phyloP scores from a whole-genome alignment of 371 early-diverging fungal genomes.

The Homolaphlyctis polyrhiza region DNA sequence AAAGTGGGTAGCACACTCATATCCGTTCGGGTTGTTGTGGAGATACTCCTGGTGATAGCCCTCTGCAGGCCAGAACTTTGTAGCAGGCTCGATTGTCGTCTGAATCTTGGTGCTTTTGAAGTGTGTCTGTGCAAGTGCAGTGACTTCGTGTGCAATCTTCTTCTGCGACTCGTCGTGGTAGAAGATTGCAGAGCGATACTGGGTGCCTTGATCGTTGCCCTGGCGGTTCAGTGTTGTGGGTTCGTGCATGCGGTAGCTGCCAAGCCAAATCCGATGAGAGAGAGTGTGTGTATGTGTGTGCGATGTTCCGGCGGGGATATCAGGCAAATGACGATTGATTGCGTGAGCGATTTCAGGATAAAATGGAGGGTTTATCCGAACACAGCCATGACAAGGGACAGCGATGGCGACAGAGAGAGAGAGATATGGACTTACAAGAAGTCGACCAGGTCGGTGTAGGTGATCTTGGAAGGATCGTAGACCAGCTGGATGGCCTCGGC shows the following conservation, averaged over 20 bases:
- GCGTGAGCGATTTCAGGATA: no score
- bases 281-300: no score
- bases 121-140: conserved; percentile 41
- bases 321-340: no score
- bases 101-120: conserved; percentile 46
- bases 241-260: conserved; percentile 75
- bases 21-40: conserved; percentile 42
- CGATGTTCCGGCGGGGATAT: no score
- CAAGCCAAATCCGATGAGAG: no score
- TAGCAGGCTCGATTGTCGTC: conserved; percentile 49
- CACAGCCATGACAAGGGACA: no score
- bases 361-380: no score
- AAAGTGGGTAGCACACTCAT: conserved; percentile 48
- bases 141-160: conserved; percentile 64
- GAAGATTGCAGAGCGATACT: conserved; percentile 87
- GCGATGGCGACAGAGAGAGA: no score
- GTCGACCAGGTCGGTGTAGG: conserved; percentile 65
- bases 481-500: conserved; percentile 79
- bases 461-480: conserved; percentile 59
- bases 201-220: conserved; percentile 70
- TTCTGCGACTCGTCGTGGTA: conserved; percentile 71
- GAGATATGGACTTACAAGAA: conserved; percentile 60
- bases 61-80: conserved; percentile 81
- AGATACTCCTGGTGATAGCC: conserved; percentile 80
- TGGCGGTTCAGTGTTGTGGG: conserved; percentile 61